Evolutionary conservation across 352 stramenopile species (phyloP).

Genomic region (Phytophthora gonapodyides): DNA sequence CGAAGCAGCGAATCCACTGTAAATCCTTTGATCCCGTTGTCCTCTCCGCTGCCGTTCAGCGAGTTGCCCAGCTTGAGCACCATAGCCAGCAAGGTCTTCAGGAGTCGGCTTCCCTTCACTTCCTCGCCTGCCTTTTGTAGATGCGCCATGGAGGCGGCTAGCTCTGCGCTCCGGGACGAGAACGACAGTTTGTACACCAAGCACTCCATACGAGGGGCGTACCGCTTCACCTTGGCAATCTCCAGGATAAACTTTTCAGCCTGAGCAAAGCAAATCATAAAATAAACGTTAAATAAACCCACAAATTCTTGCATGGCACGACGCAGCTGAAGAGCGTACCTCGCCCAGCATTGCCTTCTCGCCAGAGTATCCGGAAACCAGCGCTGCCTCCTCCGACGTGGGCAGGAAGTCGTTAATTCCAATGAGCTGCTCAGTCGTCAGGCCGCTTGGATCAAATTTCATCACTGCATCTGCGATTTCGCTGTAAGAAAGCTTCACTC

Average conservation of each 20-base stretch:
- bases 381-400: conserved; percentile 89
- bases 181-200: conserved; percentile 87
- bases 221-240: conserved; percentile 82
- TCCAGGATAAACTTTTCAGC: conserved; percentile 90
- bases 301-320: neutral
- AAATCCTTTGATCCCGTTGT: conserved; percentile 93
- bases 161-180: conserved; percentile 74
- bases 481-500: conserved; percentile 93
- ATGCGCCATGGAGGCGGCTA: conserved; percentile 76
- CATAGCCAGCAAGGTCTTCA: conserved; percentile 96
- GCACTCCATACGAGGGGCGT: conserved; percentile 67
- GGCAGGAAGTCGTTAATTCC: conserved; percentile 95
- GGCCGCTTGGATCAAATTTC: conserved; percentile 64
- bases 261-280: conserved; percentile 20
- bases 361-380: conserved; percentile 82
- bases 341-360: conserved; percentile 69
- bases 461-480: conserved; percentile 82
- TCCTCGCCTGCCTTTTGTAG: conserved; percentile 93
- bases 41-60: conserved; percentile 92
- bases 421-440: conserved; percentile 79
- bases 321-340: conserved; percentile 32
- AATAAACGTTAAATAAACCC: conserved; percentile 10
- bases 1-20: conserved; percentile 95
- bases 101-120: conserved; percentile 90
- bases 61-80: conserved; percentile 98